These are phyloP conservation scores for Metarhizium brunneum DNA, from an alignment of 2,329 filamentous ascomycete genomes.

Conservation along the genomic window DNA sequence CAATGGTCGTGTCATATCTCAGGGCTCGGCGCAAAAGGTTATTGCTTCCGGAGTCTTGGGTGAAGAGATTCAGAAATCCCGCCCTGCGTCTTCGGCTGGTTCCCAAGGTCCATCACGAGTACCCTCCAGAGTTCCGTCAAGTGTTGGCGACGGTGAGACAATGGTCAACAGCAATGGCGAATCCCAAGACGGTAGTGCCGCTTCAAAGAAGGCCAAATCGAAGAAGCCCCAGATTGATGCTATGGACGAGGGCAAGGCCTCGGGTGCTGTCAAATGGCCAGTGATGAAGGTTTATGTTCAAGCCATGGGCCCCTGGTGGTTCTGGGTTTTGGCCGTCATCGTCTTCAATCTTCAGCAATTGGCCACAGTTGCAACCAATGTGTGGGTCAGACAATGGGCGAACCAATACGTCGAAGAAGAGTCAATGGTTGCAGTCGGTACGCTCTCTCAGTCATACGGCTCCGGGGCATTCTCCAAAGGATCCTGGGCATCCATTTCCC, in stretches of 20 bases:
- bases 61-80: slow-evolving; percentile 70
- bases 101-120: slow-evolving; percentile 72
- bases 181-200: slow-evolving; percentile 33
- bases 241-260: slow-evolving; percentile 69
- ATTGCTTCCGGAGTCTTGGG: slow-evolving; percentile 83
- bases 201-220: slow-evolving; percentile 38
- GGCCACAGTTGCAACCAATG: slow-evolving; percentile 75
- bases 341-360: slow-evolving; percentile 80
- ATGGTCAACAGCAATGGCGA: slow-evolving; percentile 41
- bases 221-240: slow-evolving; percentile 40
- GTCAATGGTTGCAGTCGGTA: slow-evolving; percentile 12
- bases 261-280: slow-evolving; percentile 77
- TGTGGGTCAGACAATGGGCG: slow-evolving; percentile 94
- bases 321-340: slow-evolving; percentile 69
- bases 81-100: slow-evolving; percentile 56
- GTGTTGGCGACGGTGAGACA: slow-evolving; percentile 56
- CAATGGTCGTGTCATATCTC: slow-evolving; percentile 69
- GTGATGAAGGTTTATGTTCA: slow-evolving; percentile 79
- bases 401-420: slow-evolving; percentile 63
- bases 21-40: slow-evolving; percentile 70
- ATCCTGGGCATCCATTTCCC: slow-evolving; percentile 28
- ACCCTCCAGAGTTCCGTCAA: slow-evolving; percentile 69
- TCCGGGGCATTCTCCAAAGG: slow-evolving; percentile 18
- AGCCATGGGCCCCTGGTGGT: slow-evolving; percentile 95
- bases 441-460: slow-evolving; percentile 15